Evolutionary conservation across 2,329 filamentous ascomycete species (phyloP), one percentile per base, ranked within the genome.

Genomic region (Fusarium sp.): DNA sequence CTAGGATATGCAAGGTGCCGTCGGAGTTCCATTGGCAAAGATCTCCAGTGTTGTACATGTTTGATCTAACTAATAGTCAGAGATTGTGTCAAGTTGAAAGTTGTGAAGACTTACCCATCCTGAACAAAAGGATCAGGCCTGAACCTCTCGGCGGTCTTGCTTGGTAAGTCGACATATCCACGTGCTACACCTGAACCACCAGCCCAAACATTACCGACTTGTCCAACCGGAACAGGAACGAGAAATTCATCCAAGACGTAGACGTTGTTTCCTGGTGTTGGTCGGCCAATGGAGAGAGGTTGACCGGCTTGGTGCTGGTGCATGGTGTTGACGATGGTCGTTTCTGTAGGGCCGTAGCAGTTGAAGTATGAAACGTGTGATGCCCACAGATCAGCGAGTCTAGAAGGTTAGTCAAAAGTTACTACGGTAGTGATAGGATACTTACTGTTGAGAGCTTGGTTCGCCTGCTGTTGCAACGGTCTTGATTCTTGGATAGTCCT

Each of bases 41-140:
- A 65, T 89, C 87, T 4, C 87, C 87, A 1, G 87, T 88, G 67
- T 87, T 86, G 76, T 87, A 89, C 85, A 88, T 88, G 64, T 77
- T 78, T 11, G 66, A 68, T 3, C 71, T 73, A 0, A 20, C 0
- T 11, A 3, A 14, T 6, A 4, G 33, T 47, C 2, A 41, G 39
- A n/a, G n/a, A n/a, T n/a, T n/a, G n/a, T n/a, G n/a, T n/a, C n/a
- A n/a, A n/a, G n/a, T n/a, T n/a, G n/a, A n/a, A n/a, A n/a, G n/a
- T n/a, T n/a, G n/a, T 25, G 13, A 5, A 6, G 3, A 70, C 79
- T 72, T 76, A 86, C 83, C 84, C 83, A 61, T 87, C 79, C 49
- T 79, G 78, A 8, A 75, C 67, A 66, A 88, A 88, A 21, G 78
- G 81, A 56, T 89, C 85, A 4, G 66, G 73, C 55, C 82, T 81